Base-by-base conservation (phyloP, 2,329 filamentous ascomycete genomes). In the Neonectria neomacrospora region DNA sequence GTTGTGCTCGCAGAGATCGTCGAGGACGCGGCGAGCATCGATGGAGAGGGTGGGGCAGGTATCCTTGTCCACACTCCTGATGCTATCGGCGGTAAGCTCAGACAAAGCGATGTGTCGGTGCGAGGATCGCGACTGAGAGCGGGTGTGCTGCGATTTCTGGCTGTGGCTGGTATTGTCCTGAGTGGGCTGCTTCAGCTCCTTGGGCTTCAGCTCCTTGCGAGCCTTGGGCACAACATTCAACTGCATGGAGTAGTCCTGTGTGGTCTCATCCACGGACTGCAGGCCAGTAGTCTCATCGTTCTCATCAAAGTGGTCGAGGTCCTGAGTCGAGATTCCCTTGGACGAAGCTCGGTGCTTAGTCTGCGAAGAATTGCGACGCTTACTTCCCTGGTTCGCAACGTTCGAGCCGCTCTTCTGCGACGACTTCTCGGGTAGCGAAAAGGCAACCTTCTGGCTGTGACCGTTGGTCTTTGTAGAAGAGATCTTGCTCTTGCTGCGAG, bases 1-100 rank as follows among this genome's bases (percentile, higher is more conserved):
- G 62, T 83, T 83, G 71, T 88, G 86, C 58, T 82, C 80, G 68
- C 83, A 86, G 26, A 88, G 79, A 47, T 76, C 77, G 62, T 88
- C 82, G 18, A 88, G 79, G 37, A 88, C 81, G 58, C 80, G 82
- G 41, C 82, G 83, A 54, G 85, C 85, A 59, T 84, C 81, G 42
- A 75, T 77, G 11, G 86, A 87, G 12, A 88, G 80, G 2, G 79
- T 77, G n/a, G 82, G 80, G 66, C 82, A 80, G 5, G 73, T 69
- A 47, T 77, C 74, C 56, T 68, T 72, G 41, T 73, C 73, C 23
- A 67, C 48, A 11, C 67, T 70, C 53, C 67, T 73, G 55, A 71
- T 67, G 57, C 68, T 69, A 54, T 70, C 64, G 28, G 61, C 59
- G 26, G 67, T 69, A n/a, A 65, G 10, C 34, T 76, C 74, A 3